phyloP scores from a whole-genome alignment of 2,329 filamentous ascomycete species.

The Cercospora canescens region DNA sequence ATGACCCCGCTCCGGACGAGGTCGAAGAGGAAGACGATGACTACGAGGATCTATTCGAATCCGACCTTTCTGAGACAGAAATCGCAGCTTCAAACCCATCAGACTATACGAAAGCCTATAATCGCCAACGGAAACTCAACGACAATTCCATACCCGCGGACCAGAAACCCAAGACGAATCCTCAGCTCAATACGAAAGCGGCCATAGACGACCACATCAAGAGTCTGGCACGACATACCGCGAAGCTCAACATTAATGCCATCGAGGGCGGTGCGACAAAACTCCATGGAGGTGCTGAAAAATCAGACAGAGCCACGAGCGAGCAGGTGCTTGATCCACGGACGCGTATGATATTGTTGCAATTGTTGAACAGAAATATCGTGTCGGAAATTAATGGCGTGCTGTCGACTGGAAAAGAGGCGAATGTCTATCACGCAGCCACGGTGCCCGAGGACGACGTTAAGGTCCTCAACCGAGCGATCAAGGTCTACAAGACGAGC shows the following conservation, averaged over 20 bases:
- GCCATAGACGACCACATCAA: constrained; percentile 86
- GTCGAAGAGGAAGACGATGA: constrained; percentile 40
- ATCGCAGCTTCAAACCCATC: constrained; percentile 58
- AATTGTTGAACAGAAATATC: constrained; percentile 90
- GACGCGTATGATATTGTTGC: constrained; percentile 91
- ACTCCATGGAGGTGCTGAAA: constrained; percentile 57
- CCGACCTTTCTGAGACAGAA: constrained; percentile 55
- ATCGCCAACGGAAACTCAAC: constrained; percentile 73
- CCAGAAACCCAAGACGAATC: constrained; percentile 69
- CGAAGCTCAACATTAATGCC: constrained; percentile 78
- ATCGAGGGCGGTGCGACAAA: constrained; percentile 54
- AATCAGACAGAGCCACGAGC: constrained; percentile 85
- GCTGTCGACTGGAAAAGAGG: constrained; percentile 95
- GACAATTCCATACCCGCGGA: constrained; percentile 51
- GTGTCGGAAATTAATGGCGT: constrained; percentile 93
- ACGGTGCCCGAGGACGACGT: constrained; percentile 58
- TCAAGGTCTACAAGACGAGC: constrained; percentile 99
- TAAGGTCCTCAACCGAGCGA: constrained; percentile 71
- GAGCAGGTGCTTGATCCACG: constrained; percentile 93
- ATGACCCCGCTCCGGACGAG: constrained; percentile 21
- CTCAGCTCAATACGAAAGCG: constrained; percentile 76
- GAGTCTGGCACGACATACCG: constrained; percentile 79
- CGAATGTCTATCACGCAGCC: constrained; percentile 93
- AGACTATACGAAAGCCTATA: constrained; percentile 84
- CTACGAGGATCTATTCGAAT: constrained; percentile 61